phyloP scores from a whole-genome alignment of 208 protist species.

The Leishmania turanica region DNA sequence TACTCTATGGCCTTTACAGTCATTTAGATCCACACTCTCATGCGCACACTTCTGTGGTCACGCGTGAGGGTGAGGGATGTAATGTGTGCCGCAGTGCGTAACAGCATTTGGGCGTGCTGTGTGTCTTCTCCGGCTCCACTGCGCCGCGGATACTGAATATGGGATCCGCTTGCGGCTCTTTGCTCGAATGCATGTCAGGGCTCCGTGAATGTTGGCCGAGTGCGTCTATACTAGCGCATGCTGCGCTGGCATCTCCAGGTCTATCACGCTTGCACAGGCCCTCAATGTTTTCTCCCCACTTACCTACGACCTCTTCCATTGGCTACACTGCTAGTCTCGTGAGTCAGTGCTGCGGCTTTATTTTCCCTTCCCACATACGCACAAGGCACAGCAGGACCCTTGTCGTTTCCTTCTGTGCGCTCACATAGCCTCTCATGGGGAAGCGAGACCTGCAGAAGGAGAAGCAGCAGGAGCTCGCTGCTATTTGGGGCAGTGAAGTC shows the following conservation, averaged over 20 bases:
- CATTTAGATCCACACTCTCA: background rate
- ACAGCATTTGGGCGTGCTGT: background rate
- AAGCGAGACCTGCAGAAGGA: conserved; percentile 88
- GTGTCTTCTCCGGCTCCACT: background rate
- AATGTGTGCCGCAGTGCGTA: background rate
- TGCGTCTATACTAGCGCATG: background rate
- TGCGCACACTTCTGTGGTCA: background rate
- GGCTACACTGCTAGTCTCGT: background rate
- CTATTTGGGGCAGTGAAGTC: conserved; percentile 87
- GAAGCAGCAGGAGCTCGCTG: conserved; percentile 81
- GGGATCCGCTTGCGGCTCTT: background rate
- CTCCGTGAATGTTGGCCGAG: background rate
- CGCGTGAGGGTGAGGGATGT: background rate
- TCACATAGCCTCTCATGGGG: conserved; percentile 32
- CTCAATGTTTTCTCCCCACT: conserved; percentile 11
- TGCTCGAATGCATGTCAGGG: background rate
- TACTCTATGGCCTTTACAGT: background rate
- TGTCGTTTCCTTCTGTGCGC: no score
- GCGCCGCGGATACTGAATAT: background rate
- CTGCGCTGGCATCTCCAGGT: background rate
- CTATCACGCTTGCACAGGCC: background rate
- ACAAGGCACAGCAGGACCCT: background rate
- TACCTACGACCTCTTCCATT: conserved; percentile 1
- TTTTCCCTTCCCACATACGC: background rate
- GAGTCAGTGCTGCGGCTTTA: background rate